A percentile compares a stretch with the other conserved stretches of the same genome.
Evolutionary conservation across 257 asterid species (phyloP).

Genomic region (Salvia hispanica): DNA sequence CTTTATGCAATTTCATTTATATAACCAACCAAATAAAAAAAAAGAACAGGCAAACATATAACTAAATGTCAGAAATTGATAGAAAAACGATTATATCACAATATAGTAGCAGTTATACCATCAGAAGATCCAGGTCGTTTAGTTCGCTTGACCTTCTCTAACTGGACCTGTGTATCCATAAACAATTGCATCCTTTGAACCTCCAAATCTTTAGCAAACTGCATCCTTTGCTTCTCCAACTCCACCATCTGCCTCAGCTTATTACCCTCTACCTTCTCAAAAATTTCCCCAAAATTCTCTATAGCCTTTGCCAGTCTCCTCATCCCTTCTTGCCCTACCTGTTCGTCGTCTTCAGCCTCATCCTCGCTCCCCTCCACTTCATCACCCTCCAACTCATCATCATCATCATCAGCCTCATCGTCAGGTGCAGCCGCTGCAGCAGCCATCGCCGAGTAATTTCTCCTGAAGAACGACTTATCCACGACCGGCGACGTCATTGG

Average conservation of each 20-base stretch:
- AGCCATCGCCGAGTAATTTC: constrained; percentile 60
- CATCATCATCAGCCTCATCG: constrained; percentile 39
- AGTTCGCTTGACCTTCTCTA: constrained; percentile 55
- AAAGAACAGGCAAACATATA: background rate
- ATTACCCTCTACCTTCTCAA: constrained; percentile 63
- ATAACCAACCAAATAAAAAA: constrained; percentile 4
- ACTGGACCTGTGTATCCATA: constrained; percentile 68
- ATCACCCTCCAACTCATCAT: constrained; percentile 40
- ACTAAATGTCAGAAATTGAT: constrained; percentile 7
- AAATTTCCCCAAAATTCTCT: constrained; percentile 63
- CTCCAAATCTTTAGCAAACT: constrained; percentile 70
- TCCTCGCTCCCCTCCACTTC: constrained; percentile 47
- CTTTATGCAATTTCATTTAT: constrained; percentile 5
- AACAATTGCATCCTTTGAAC: constrained; percentile 77
- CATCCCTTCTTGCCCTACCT: constrained; percentile 47
- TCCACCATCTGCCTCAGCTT: constrained; percentile 75
- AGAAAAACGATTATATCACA: constrained; percentile 12
- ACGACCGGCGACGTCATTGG: constrained; percentile 36
- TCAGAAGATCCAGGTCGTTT: constrained; percentile 51
- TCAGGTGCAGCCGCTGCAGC: constrained; percentile 63
- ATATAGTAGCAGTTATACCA: constrained; percentile 33
- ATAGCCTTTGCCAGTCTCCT: constrained; percentile 60
- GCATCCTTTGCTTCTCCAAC: constrained; percentile 78
- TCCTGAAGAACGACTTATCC: constrained; percentile 49
- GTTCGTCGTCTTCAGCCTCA: constrained; percentile 43